These are phyloP conservation scores for Porphyra umbilicalis DNA, from an alignment of 31 red algal species.

Conservation along the genomic window DNA sequence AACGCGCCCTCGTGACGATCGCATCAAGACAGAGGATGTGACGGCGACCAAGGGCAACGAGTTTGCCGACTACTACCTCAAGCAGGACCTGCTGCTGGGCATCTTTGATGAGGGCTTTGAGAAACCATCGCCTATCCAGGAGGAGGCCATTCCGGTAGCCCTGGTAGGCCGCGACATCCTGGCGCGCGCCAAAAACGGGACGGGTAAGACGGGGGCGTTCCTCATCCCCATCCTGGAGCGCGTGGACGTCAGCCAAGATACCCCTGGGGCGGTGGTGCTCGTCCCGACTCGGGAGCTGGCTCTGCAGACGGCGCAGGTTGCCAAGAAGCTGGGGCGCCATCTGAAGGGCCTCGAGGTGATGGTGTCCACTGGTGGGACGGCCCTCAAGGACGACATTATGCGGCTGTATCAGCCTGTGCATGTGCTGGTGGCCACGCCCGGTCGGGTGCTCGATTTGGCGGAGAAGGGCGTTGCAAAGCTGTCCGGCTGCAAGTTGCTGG, in stretches of 20 bases:
- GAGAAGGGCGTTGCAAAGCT: conserved; percentile 73
- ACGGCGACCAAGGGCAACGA: conserved; percentile 85
- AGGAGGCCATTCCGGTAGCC: conserved; percentile 80
- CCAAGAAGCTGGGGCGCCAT: conserved; percentile 65
- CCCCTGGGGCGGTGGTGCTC: conserved; percentile 60
- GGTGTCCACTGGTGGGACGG: conserved; percentile 78
- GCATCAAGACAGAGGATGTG: conserved; percentile 79
- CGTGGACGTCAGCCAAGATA: conserved; percentile 43
- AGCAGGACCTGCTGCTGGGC: conserved; percentile 81
- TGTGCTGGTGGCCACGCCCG: conserved; percentile 77
- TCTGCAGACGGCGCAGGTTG: conserved; percentile 78
- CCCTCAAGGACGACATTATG: conserved; percentile 81
- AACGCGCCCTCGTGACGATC: conserved; percentile 38
- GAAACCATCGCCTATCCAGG: conserved; percentile 78
- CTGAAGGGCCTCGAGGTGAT: conserved; percentile 84
- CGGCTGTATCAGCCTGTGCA: conserved; percentile 85
- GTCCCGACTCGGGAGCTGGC: conserved; percentile 87
- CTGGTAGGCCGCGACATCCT: conserved; percentile 87
- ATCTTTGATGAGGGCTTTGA: conserved; percentile 91
- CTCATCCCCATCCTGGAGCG: conserved; percentile 83
- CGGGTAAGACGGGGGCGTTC: conserved; percentile 87
- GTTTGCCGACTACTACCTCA: conserved; percentile 91
- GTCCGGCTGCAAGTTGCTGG: conserved; percentile 50
- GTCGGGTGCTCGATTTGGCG: conserved; percentile 72
- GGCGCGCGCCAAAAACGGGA: conserved; percentile 88